A percentile compares a stretch with the other conserved stretches of the same genome.
These are phyloP conservation scores for Coniochaeta sp. DNA, from an alignment of 2,329 filamentous ascomycete species.

Conservation along the genomic window DNA sequence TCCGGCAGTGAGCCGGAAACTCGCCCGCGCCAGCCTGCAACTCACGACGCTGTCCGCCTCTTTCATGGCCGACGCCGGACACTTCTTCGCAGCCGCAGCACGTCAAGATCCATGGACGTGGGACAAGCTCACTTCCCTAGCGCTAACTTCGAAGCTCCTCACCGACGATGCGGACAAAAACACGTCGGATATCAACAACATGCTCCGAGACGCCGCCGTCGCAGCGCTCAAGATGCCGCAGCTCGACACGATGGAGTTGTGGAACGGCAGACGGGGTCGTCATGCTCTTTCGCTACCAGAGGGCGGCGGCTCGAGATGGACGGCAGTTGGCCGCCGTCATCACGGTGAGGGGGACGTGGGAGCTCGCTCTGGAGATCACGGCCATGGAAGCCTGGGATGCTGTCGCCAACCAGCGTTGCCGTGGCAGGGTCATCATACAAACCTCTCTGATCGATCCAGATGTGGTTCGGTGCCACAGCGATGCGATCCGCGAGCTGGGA, in stretches of 20 bases:
- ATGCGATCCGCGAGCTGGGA: conserved; percentile 21
- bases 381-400: conserved; percentile 19
- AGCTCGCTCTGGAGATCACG: conserved; percentile 14
- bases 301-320: not conserved
- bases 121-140: conserved; percentile 21
- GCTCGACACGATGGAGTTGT: conserved; percentile 24
- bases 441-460: conserved; percentile 13
- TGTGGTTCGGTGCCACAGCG: conserved; percentile 19
- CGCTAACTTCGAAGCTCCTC: conserved; percentile 20
- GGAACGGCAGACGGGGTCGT: conserved; percentile 23
- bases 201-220: conserved; percentile 13
- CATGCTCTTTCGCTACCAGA: conserved; percentile 21
- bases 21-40: conserved; percentile 15
- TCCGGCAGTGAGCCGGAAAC: conserved; percentile 12
- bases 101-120: conserved; percentile 14
- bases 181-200: conserved; percentile 8
- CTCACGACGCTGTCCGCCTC: conserved; percentile 20
- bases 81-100: conserved; percentile 18
- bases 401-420: conserved; percentile 12
- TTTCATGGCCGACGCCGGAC: conserved; percentile 19
- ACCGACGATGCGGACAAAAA: conserved; percentile 10
- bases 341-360: conserved; percentile 20
- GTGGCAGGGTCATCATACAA: conserved; percentile 9
- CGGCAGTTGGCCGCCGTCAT: conserved; percentile 14
- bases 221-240: conserved; percentile 20